Conservation (phyloP, 345 rosid genomes). For the Ricinus communis region DNA sequence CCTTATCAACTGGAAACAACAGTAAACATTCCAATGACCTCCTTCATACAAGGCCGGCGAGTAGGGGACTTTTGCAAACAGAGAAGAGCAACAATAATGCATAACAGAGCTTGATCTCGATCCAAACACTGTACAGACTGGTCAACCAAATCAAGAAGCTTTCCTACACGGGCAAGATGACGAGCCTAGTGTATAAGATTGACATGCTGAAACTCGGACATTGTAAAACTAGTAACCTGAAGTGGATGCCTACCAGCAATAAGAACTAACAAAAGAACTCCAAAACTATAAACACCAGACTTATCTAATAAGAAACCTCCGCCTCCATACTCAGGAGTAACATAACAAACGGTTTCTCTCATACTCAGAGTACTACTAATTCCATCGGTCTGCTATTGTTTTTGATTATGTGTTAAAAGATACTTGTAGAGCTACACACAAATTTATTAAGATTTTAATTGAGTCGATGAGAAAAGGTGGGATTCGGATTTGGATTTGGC, state of each 20-base stretch:
- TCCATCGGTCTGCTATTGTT: slow-evolving; percentile 71
- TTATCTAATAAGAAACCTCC: slow-evolving; percentile 74
- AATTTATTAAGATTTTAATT: no score
- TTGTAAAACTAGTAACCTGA: slow-evolving; percentile 61
- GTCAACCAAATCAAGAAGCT: slow-evolving; percentile 79
- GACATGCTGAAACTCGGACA: slow-evolving; percentile 79
- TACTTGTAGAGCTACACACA: no score
- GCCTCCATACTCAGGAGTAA: slow-evolving; percentile 82
- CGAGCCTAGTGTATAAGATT: slow-evolving; percentile 91
- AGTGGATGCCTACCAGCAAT: no score
- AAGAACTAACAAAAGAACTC: no score
- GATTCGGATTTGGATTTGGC: no score
- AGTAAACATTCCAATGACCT: slow-evolving; percentile 70
- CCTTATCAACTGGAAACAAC: no score
- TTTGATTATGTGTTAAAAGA: no score
- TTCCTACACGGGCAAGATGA: slow-evolving; percentile 68
- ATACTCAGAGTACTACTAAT: slow-evolving; percentile 89
- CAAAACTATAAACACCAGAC: no score
- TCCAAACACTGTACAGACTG: slow-evolving; percentile 50
- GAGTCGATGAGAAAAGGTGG: no score
- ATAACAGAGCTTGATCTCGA: slow-evolving; percentile 66
- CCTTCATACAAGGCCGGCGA: slow-evolving; percentile 73
- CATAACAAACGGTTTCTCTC: slow-evolving; percentile 92
- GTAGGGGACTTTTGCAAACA: slow-evolving; percentile 82
- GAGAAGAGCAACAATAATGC: slow-evolving; percentile 73